Evolutionary conservation across 2,329 filamentous ascomycete genomes (phyloP).

Genomic region (Diplodia sapinea): DNA sequence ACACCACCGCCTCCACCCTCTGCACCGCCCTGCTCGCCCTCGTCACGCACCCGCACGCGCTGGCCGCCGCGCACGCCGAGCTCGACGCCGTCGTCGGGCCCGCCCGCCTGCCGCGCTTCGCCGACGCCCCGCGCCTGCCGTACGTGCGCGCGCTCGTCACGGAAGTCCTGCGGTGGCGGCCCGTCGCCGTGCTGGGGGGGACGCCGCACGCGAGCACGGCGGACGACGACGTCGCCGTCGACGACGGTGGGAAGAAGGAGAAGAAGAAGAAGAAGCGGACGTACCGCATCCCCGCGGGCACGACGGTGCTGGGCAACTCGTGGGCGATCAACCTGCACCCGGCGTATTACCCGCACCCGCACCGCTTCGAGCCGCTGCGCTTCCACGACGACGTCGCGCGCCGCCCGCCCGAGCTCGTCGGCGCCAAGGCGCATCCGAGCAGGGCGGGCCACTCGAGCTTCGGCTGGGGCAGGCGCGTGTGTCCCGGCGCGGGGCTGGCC

Average conservation of each 20-base stretch:
- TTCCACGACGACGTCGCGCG: constrained; percentile 37
- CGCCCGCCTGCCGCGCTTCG: constrained; percentile 43
- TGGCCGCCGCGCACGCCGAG: constrained; percentile 52
- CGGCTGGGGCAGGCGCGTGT: constrained; percentile 44
- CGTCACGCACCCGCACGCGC: constrained; percentile 53
- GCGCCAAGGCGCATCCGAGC: constrained; percentile 36
- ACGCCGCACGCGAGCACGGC: constrained; percentile 57
- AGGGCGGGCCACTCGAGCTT: constrained; percentile 45
- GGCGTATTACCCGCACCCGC: constrained; percentile 48
- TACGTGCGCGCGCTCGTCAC: constrained; percentile 50
- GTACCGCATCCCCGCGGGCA: constrained; percentile 54
- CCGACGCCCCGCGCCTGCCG: constrained; percentile 47
- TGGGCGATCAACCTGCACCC: constrained; percentile 54
- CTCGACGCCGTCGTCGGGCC: constrained; percentile 46
- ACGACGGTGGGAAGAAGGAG: no score
- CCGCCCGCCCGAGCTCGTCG: neutral
- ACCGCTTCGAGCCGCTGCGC: constrained; percentile 49
- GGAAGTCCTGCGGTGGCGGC: constrained; percentile 46
- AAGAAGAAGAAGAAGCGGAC: no score
- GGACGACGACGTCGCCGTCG: constrained; percentile 47
- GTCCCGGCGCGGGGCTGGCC: constrained; percentile 43
- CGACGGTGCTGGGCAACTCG: constrained; percentile 53
- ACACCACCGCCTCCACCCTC: constrained; percentile 58
- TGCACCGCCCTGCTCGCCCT: constrained; percentile 58
- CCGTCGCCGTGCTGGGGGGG: constrained; percentile 51